Base-by-base conservation (phyloP, 2,329 filamentous ascomycete genomes). In the Penicillium oxalicum region DNA sequence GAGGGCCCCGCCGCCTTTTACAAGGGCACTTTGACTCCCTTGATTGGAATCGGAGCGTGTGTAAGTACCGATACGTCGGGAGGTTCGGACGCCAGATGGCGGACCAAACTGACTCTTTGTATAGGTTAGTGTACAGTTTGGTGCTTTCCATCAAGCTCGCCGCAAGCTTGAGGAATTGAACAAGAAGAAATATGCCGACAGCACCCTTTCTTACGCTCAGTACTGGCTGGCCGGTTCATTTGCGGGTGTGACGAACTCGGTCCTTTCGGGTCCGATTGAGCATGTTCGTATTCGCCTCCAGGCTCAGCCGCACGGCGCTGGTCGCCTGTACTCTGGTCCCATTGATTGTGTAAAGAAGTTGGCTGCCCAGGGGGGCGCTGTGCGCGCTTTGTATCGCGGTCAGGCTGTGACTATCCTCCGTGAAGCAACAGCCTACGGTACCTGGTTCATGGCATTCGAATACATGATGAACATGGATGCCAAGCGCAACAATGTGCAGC, bases 381-480 rank as follows among this genome's bases (percentile, higher is more conserved):
- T 87, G 1, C 72, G 74, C 28, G 91, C 88, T 27, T 73, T 97
- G 18, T 98, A 93, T 77, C 86, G 93, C 56, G 93, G 93, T 48
- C 82, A 88, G 65, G 82, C 81, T 12, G 91, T 97, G 8, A 98
- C 93, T 0, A 70, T 95, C 39, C 74, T 88, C 50, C 85, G 93
- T 61, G 93, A 98, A 78, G 89, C 89, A 2, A 87, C 93, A 70
- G 93, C 91, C 26, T 98, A 98, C 72, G 93, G 93, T 43, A 77
- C 89, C 40, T 98, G 93, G 93, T 98, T 98, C 73, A 75, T 93
- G 46, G 78, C 88, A 0, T 98, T 96, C 65, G 93, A 98, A 78
- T 96, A 86, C 72, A 78, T 98, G 68, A 97, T 98, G 91, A 93
- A 93, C 72, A 72, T 78, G 36, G 91, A 97, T 69, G 89, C 87